phyloP scores from a whole-genome alignment of 768 basidiomycete genomes.

The Tephrocybe sp. region DNA sequence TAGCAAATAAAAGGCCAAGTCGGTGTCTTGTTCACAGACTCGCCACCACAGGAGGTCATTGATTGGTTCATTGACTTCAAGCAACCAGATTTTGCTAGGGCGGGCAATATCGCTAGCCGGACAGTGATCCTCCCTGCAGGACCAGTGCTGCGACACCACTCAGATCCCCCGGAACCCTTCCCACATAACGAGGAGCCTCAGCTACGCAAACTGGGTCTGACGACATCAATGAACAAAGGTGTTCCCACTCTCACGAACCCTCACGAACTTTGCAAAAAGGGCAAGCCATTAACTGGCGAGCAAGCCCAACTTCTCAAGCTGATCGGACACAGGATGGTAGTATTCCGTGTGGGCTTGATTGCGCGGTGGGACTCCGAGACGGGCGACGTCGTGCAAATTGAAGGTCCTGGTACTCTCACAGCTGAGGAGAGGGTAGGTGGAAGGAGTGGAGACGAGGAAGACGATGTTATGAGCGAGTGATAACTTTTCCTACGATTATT shows the following conservation, averaged over 20 bases:
- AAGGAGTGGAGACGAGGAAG: conserved; percentile 24
- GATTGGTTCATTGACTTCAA: conserved; percentile 94
- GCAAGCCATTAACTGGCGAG: conserved; percentile 76
- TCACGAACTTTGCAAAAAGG: conserved; percentile 85
- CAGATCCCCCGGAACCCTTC: conserved; percentile 84
- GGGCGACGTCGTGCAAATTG: conserved; percentile 63
- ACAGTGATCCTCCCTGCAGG: conserved; percentile 80
- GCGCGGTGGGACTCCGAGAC: conserved; percentile 72
- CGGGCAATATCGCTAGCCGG: conserved; percentile 76
- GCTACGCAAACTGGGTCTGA: conserved; percentile 86
- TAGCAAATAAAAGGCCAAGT: conserved; percentile 95
- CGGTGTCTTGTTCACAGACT: conserved; percentile 90
- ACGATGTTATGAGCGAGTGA: conserved; percentile 55
- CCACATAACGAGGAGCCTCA: conserved; percentile 98
- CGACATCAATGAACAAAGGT: conserved; percentile 82
- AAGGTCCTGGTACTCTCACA: conserved; percentile 38
- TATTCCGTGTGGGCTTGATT: conserved; percentile 71
- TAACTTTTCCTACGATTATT: conserved; percentile 9
- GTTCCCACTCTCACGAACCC: conserved; percentile 79
- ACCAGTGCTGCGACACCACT: conserved; percentile 79
- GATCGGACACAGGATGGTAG: conserved; percentile 86
- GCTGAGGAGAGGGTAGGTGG: conserved; percentile 34
- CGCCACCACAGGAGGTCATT: conserved; percentile 84
- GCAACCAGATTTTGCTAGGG: conserved; percentile 88
- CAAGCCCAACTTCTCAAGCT: conserved; percentile 93